A percentile compares a stretch with the other conserved stretches of the same genome.
Evolutionary conservation across 164 flowering plant genomes (phyloP).

Genomic region (Piper longum): DNA sequence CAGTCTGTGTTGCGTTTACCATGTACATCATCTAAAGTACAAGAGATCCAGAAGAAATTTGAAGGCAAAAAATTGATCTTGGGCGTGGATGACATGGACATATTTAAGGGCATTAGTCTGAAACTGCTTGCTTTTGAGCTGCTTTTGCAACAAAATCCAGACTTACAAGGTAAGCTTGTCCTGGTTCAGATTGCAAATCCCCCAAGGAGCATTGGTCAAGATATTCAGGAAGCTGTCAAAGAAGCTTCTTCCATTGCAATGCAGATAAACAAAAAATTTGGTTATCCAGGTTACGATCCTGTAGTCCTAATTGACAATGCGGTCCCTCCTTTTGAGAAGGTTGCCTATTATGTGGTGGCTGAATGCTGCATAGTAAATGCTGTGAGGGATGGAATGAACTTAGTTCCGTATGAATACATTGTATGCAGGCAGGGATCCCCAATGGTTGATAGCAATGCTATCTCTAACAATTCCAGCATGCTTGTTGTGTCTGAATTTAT

Average conservation of each 20-base stretch:
- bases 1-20: constrained; percentile 7
- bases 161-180: constrained; percentile 10
- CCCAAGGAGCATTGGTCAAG: constrained; percentile 12
- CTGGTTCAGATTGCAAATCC: constrained; percentile 15
- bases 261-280: constrained; percentile 10
- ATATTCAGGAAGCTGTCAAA: constrained; percentile 10
- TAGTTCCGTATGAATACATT: constrained; percentile 11
- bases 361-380: constrained; percentile 17
- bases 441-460: constrained; percentile 2
- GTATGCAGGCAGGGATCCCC: constrained; percentile 13
- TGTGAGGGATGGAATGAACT: constrained; percentile 17
- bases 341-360: constrained; percentile 9
- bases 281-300: constrained; percentile 10
- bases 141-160: constrained; percentile 9
- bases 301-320: constrained; percentile 8
- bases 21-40: constrained; percentile 6
- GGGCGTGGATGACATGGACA: constrained; percentile 17
- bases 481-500: constrained; percentile 14
- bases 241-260: constrained; percentile 7
- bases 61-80: constrained; percentile 9
- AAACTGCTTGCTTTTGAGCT: constrained; percentile 12
- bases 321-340: constrained; percentile 8
- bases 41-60: constrained; percentile 9
- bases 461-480: constrained; percentile 4
- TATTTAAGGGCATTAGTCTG: constrained; percentile 14